Base-by-base conservation (phyloP, 768 basidiomycete genomes). In the Dioszegia hungarica region DNA sequence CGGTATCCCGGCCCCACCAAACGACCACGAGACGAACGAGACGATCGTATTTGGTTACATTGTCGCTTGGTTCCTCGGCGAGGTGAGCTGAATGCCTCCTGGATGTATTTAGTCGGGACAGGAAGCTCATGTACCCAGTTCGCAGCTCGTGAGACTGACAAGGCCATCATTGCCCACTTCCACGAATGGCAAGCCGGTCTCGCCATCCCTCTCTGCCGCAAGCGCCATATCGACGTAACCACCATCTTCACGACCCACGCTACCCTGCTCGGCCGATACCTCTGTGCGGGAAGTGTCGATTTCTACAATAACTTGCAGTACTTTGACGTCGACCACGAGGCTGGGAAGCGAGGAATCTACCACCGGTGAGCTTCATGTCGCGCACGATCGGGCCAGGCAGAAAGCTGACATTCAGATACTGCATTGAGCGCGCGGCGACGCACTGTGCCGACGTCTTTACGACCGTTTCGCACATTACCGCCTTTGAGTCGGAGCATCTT, bases 281-380 rank as follows among this genome's bases (percentile, higher is more conserved):
- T 99, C 64, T 99, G 95, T 68, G 95, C 95, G 1, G 95, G 95
- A 59, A 88, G 86, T 43, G 95, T 97, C 71, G 95, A 99, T 68
- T 99, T 99, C 70, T 99, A 99, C 83, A 99, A 98, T 81, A 97
- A 99, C 76, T 82, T 99, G 19, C 90, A 94, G 76, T 97, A 98
- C 81, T 99, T 99, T 75, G 95, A 99, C 65, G 95, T 98, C 59
- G 95, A 99, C 70, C 94, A 98, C 73, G 95, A 99, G 78, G 95
- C 95, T 0, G 95, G 95, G 38, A 98, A 98, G 79, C 85, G 95
- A 59, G 95, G 95, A 15, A 99, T 99, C 75, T 99, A 99, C 77
- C 95, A 99, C 75, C 77, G 86, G 70, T 77, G 20, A 54, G 72
- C 47, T 33, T 0, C 3, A 15, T 31, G n/a, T 20, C 22, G 5